Evolutionary conservation across 2,329 filamentous ascomycete species (phyloP).

Genomic region (Clathrospora elynae): DNA sequence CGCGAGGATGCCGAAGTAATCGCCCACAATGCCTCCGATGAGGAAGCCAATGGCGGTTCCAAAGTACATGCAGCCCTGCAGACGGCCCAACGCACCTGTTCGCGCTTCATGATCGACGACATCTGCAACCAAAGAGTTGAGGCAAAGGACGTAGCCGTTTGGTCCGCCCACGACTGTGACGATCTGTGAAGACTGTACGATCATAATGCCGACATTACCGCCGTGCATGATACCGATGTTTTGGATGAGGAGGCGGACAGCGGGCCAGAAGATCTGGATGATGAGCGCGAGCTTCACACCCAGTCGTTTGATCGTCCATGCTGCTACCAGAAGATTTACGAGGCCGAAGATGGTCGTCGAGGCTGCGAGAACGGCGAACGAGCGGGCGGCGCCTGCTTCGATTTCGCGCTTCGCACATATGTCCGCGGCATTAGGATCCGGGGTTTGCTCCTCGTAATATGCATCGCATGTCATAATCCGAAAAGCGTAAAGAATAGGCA

Average conservation of each 20-base stretch:
- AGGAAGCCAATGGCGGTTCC: constrained; percentile 69
- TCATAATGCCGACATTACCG: constrained; percentile 66
- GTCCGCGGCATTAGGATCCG: constrained; percentile 52
- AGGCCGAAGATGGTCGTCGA: constrained; percentile 71
- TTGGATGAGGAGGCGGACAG: constrained; percentile 66
- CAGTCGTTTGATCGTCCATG: constrained; percentile 68
- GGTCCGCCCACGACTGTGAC: constrained; percentile 72
- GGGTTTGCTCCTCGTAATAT: constrained; percentile 66
- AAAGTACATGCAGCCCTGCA: constrained; percentile 71
- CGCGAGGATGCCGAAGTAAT: constrained; percentile 64
- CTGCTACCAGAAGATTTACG: constrained; percentile 69
- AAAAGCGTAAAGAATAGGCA: constrained; percentile 66
- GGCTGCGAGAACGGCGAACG: constrained; percentile 69
- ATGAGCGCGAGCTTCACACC: constrained; percentile 67
- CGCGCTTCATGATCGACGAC: constrained; percentile 63
- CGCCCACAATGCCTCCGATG: constrained; percentile 67
- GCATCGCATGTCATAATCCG: constrained; percentile 73
- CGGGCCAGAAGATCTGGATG: constrained; percentile 68
- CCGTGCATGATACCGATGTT: constrained; percentile 68
- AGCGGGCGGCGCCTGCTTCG: constrained; percentile 65
- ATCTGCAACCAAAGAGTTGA: constrained; percentile 72
- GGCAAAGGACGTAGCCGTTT: constrained; percentile 69
- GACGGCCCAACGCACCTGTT: constrained; percentile 67
- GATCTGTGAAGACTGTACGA: constrained; percentile 69
- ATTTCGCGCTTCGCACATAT: constrained; percentile 67